These are phyloP conservation scores for Shiraia bambusicola DNA, from an alignment of 2,329 filamentous ascomycete species.

Conservation along the genomic window DNA sequence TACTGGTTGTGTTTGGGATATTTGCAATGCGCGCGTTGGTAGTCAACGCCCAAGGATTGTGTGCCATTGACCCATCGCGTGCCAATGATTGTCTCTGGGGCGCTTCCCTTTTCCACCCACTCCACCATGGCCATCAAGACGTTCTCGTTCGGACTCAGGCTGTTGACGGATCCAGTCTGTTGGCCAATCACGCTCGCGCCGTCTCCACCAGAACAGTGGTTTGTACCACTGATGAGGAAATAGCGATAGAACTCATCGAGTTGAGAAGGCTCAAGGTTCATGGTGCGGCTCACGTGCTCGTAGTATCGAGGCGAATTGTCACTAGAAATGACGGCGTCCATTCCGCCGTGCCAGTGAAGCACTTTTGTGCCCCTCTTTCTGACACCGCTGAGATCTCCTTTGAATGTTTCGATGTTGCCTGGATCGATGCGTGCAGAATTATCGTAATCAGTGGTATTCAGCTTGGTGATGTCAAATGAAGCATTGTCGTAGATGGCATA, in stretches of 20 bases:
- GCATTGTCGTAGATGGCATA: constrained; percentile 53
- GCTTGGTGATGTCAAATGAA: constrained; percentile 44
- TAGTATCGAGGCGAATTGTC: constrained; percentile 53
- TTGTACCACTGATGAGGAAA: constrained; percentile 56
- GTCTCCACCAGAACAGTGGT: constrained; percentile 53
- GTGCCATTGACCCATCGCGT: constrained; percentile 36
- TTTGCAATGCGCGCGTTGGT: constrained; percentile 42
- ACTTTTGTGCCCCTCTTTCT: constrained; percentile 48
- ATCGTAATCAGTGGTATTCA: constrained; percentile 47
- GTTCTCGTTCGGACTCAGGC: constrained; percentile 46
- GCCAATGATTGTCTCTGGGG: constrained; percentile 45
- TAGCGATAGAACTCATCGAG: constrained; percentile 52
- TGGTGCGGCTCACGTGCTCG: constrained; percentile 49
- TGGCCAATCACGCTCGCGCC: constrained; percentile 48
- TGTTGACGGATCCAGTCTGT: constrained; percentile 13
- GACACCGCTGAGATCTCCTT: constrained; percentile 44
- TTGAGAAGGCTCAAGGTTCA: constrained; percentile 37
- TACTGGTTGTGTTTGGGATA: constrained; percentile 41
- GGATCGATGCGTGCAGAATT: constrained; percentile 42
- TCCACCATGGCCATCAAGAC: constrained; percentile 51
- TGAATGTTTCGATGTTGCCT: constrained; percentile 44
- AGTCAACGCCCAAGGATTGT: constrained; percentile 30
- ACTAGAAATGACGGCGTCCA: constrained; percentile 49
- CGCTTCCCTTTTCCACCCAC: constrained; percentile 49
- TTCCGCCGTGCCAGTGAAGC: constrained; percentile 50